Conservation (phyloP, 2,329 filamentous ascomycete genomes). For the Venturia pyrina region DNA sequence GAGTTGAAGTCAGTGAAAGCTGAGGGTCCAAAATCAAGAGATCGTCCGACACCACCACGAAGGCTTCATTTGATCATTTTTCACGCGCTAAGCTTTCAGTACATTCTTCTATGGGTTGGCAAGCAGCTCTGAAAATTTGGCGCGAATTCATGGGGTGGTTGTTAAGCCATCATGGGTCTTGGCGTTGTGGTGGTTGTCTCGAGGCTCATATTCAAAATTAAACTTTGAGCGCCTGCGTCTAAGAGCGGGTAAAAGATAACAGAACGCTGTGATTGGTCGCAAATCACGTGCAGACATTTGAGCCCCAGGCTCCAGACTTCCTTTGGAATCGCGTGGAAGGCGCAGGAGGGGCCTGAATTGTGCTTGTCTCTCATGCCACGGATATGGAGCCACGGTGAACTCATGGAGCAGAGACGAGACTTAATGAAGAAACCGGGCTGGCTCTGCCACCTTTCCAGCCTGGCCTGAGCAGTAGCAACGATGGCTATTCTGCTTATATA, state of each 20-base stretch:
- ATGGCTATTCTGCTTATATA: neutral
- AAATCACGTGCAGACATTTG: neutral
- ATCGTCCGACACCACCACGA: neutral
- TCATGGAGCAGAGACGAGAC: neutral
- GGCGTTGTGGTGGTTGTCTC: neutral
- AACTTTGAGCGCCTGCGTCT: neutral
- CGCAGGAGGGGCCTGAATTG: neutral
- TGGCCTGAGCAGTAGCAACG: neutral
- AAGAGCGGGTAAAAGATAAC: neutral
- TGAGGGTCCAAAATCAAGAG: neutral
- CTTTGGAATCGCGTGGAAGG: neutral
- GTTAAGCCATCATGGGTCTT: neutral
- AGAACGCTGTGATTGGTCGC: neutral
- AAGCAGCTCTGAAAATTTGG: conserved; percentile 1
- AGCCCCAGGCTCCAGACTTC: no score
- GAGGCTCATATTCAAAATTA: neutral
- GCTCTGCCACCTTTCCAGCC: neutral
- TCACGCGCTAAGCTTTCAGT: neutral
- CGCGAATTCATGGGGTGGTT: neutral
- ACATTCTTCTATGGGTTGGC: neutral
- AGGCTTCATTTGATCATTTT: neutral
- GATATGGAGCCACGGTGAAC: neutral
- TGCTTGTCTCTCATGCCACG: neutral
- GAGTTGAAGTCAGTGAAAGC: neutral
- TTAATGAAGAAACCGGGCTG: no score